Evolutionary conservation across 139 green algal species (phyloP).

Genomic region (Chlamydomonas applanata): DNA sequence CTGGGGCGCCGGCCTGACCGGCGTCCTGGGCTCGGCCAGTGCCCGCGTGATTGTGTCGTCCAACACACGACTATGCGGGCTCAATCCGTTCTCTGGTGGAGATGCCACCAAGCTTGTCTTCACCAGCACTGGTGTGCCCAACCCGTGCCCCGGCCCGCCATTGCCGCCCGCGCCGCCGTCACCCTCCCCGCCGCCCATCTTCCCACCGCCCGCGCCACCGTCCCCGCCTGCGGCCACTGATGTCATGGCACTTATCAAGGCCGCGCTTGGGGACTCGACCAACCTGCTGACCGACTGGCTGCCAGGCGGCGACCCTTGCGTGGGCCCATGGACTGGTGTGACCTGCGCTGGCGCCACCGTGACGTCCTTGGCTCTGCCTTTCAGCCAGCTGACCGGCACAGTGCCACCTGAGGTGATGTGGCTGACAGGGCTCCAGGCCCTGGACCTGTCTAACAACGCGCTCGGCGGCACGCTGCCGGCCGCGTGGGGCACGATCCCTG

Average conservation of each 20-base stretch:
- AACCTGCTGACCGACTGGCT: neutral
- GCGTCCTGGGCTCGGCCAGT: neutral
- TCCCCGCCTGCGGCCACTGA: neutral
- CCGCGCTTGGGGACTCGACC: neutral
- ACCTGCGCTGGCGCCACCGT: neutral
- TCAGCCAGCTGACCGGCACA: conserved; percentile 8
- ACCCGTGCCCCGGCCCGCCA: conserved; percentile 9
- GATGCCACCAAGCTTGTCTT: neutral
- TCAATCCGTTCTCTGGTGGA: neutral
- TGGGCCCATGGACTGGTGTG: neutral
- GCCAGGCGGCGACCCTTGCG: conserved; percentile 1
- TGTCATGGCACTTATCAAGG: neutral
- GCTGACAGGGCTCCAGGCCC: neutral
- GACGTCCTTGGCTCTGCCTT: neutral
- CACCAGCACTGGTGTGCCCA: neutral
- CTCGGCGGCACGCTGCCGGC: conserved; percentile 14
- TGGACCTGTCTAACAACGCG: conserved; percentile 28
- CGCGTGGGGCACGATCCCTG: conserved; percentile 15
- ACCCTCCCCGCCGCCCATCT: neutral
- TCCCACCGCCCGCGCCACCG: neutral
- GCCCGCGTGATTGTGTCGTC: neutral
- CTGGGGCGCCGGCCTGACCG: conserved; percentile 17
- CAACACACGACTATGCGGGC: conserved; percentile 1
- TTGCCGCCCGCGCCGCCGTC: neutral
- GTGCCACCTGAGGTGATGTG: conserved; percentile 12